Conservation (phyloP, 2,329 filamentous ascomycete genomes). For the Fusarium brachygibbosum region DNA sequence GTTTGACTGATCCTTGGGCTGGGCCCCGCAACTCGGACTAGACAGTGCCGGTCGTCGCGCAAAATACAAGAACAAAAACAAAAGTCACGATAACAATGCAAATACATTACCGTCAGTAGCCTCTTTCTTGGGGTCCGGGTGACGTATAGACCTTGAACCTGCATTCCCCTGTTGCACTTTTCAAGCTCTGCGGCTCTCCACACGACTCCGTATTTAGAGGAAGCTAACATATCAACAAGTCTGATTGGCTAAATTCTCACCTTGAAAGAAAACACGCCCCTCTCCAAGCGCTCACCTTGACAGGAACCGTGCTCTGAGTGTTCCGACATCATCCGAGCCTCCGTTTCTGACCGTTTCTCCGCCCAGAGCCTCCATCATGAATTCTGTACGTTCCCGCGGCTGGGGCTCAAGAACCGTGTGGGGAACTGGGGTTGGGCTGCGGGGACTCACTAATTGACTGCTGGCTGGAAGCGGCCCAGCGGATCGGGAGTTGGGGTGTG, state of each 20-base stretch:
- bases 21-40: constrained; percentile 26
- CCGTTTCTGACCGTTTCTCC: constrained; percentile 43
- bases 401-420: constrained; percentile 40
- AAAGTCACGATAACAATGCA: constrained; percentile 44
- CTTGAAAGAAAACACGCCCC: constrained; percentile 26
- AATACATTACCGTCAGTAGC: constrained; percentile 39
- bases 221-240: not conserved
- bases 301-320: constrained; percentile 6
- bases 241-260: constrained; percentile 37
- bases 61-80: constrained; percentile 18
- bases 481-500: constrained; percentile 44
- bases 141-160: constrained; percentile 38
- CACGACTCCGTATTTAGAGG: constrained; percentile 5
- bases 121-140: constrained; percentile 39
- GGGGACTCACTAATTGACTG: constrained; percentile 11
- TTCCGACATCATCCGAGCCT: constrained; percentile 45
- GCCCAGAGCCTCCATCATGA: constrained; percentile 43
- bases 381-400: constrained; percentile 43
- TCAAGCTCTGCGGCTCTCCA: constrained; percentile 30
- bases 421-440: constrained; percentile 35
- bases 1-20: constrained; percentile 20
- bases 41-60: constrained; percentile 26
- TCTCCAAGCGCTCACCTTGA: constrained; percentile 6
- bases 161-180: constrained; percentile 13
- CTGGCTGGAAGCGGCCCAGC: constrained; percentile 45